Percentiles rank a stretch among this genome's conserved stretches.
Evolutionary conservation across 2,329 filamentous ascomycete species (phyloP).

Genomic region (Penicillium aurantiogriseum): DNA sequence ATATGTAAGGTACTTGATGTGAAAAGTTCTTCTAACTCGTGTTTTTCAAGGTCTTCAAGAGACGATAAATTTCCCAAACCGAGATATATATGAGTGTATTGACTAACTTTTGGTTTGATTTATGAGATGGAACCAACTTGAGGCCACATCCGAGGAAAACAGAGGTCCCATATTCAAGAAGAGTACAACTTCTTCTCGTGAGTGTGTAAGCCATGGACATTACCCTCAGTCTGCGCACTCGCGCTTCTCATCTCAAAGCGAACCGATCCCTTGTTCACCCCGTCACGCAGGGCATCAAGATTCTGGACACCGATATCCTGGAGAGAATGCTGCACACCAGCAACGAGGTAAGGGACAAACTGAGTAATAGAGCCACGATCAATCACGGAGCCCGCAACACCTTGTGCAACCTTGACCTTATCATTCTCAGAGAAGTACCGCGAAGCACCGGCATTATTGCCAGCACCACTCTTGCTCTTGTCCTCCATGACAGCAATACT

Average conservation of each 20-base stretch:
- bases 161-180: not conserved
- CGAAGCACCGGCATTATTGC: conserved; percentile 89
- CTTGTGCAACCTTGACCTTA: conserved; percentile 90
- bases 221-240: conserved; percentile 93
- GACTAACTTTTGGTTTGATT: not conserved
- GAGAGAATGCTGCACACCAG: conserved; percentile 94
- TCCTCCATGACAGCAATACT: conserved; percentile 99
- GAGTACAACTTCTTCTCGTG: conserved; percentile 99
- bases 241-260: conserved; percentile 93
- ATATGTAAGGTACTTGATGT: too few species aligned
- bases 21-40: too few species aligned
- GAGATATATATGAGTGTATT: not conserved
- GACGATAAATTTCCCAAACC: not conserved
- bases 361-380: conserved; percentile 75
- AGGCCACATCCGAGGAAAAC: not conserved
- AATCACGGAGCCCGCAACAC: conserved; percentile 72
- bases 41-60: too few species aligned
- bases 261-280: conserved; percentile 70
- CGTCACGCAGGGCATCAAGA: conserved; percentile 70
- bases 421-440: conserved; percentile 98
- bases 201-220: conserved; percentile 92
- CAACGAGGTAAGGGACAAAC: conserved; percentile 93
- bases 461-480: conserved; percentile 81
- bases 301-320: conserved; percentile 91
- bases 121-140: not conserved